Conservation (phyloP, 2,329 filamentous ascomycete genomes). For the Sporothrix inflata region DNA sequence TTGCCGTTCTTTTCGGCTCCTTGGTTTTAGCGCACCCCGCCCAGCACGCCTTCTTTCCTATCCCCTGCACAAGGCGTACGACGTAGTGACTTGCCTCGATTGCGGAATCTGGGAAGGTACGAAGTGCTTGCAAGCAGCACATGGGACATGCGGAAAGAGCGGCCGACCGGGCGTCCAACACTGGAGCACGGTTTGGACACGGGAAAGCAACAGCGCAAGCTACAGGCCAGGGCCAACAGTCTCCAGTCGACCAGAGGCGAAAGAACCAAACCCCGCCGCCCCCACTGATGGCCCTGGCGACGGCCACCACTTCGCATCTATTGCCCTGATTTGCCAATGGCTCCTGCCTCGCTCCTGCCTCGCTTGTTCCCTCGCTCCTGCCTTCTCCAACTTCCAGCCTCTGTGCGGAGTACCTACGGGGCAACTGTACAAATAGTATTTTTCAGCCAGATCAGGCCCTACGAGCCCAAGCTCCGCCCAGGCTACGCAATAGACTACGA, state of each 20-base stretch:
- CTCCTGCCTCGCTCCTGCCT: slow-evolving; percentile 12
- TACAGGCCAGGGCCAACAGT: not conserved
- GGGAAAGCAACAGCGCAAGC: not conserved
- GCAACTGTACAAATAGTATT: not conserved
- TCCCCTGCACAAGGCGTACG: slow-evolving; percentile 10
- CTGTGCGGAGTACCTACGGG: not conserved
- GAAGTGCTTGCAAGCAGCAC: not conserved
- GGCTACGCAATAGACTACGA: too few species aligned
- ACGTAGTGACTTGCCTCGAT: not conserved
- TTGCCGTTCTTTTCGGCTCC: not conserved
- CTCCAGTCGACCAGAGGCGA: not conserved
- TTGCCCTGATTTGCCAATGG: slow-evolving; percentile 27
- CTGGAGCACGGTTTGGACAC: not conserved
- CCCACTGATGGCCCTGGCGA: not conserved
- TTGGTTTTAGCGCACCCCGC: slow-evolving; percentile 2
- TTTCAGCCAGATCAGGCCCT: slow-evolving; percentile 2
- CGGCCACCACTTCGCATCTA: not conserved
- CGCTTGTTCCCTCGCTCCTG: not conserved
- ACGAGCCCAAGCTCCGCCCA: not conserved
- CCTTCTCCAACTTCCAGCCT: slow-evolving; percentile 3
- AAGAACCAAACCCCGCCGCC: not conserved
- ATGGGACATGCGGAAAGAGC: not conserved
- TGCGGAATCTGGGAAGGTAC: slow-evolving; percentile 13
- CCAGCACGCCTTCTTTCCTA: not conserved
- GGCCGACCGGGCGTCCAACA: slow-evolving; percentile 5